Conservation (phyloP, 345 rosid genomes). For the Brassica juncea region DNA sequence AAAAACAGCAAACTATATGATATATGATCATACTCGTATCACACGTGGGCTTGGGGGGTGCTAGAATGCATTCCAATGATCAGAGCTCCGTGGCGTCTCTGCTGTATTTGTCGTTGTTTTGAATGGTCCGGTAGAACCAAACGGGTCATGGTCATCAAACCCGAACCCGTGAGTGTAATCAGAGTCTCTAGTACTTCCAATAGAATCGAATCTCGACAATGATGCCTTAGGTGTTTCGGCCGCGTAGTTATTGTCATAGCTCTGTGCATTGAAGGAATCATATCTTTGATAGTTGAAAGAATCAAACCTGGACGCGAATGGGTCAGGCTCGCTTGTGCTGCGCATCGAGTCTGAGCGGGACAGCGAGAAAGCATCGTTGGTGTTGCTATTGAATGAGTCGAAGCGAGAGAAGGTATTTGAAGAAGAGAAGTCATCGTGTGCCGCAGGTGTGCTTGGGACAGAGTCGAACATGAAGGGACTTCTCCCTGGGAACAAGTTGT, state of each 20-base stretch:
- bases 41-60: neutral
- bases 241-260: conserved; percentile 44
- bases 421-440: conserved; percentile 59
- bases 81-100: conserved; percentile 54
- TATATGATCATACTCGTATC: conserved; percentile 17
- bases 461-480: conserved; percentile 56
- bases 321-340: conserved; percentile 57
- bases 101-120: conserved; percentile 52
- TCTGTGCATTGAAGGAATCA: conserved; percentile 59
- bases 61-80: conserved; percentile 75
- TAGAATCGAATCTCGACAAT: conserved; percentile 61
- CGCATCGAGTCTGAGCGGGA: conserved; percentile 58
- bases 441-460: conserved; percentile 77
- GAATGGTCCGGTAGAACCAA: conserved; percentile 73
- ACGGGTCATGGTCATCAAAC: conserved; percentile 75
- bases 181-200: conserved; percentile 48
- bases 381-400: conserved; percentile 64
- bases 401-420: conserved; percentile 75
- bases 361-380: conserved; percentile 38
- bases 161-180: conserved; percentile 63
- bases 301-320: conserved; percentile 55
- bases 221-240: conserved; percentile 51
- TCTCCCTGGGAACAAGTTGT: conserved; percentile 48
- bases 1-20: conserved; percentile 19
- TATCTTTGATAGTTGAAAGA: conserved; percentile 50